Conservation (phyloP, 2,329 filamentous ascomycete genomes). For the Xylariaceae sp. region DNA sequence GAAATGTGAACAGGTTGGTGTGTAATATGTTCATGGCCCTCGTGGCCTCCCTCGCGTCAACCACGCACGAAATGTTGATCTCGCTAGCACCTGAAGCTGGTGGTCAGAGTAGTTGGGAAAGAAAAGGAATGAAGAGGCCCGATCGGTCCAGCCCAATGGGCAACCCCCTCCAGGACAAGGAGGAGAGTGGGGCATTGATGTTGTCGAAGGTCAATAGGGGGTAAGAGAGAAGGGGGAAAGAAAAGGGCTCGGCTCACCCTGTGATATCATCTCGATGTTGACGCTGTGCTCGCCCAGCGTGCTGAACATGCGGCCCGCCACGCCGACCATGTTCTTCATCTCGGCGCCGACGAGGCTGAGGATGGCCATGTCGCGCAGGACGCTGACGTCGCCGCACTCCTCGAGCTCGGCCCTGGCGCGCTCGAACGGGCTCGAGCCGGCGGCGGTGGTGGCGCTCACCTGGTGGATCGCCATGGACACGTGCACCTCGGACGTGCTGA, state of each 20-base stretch:
- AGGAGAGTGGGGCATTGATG: too few relatives aligned
- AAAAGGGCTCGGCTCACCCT: conserved; percentile 58
- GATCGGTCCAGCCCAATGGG: too few relatives aligned
- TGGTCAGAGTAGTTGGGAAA: conserved; percentile 6
- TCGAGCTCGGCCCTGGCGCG: conserved; percentile 64
- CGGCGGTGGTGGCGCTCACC: conserved; percentile 54
- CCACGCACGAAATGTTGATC: conserved; percentile 98
- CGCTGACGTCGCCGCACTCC: conserved; percentile 81
- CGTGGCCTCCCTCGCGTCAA: conserved; percentile 83
- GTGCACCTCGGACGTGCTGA: conserved; percentile 93
- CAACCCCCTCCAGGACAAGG: too few relatives aligned
- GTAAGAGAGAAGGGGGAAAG: neutral
- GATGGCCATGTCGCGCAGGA: conserved; percentile 89
- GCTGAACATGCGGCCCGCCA: conserved; percentile 90
- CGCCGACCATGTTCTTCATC: conserved; percentile 96
- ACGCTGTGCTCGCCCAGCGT: conserved; percentile 88
- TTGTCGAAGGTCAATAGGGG: too few relatives aligned
- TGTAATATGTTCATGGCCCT: conserved; percentile 94
- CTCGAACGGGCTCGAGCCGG: conserved; percentile 59
- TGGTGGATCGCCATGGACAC: conserved; percentile 95
- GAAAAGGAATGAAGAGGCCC: neutral
- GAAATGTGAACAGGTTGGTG: conserved; percentile 92
- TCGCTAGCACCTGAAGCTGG: conserved; percentile 95
- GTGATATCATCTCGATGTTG: conserved; percentile 99
- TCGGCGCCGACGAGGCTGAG: conserved; percentile 89